These are phyloP conservation scores for Ceriops tagal DNA, from an alignment of 345 rosid species.

Conservation along the genomic window DNA sequence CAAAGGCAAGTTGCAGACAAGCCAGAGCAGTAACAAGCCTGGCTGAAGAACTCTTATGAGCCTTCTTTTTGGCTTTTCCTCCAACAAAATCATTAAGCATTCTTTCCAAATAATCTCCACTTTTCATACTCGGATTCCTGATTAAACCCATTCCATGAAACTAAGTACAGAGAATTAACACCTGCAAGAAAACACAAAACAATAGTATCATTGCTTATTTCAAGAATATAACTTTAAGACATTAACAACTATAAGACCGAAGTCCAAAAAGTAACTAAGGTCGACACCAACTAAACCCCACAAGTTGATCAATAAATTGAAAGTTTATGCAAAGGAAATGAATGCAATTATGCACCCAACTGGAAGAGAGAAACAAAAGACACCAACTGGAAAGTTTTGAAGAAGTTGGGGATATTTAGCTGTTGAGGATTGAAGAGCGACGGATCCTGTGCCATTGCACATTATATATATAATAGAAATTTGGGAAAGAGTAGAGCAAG, in stretches of 20 bases:
- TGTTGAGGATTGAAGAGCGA: conserved; percentile 22
- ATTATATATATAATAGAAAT: conserved; percentile 29
- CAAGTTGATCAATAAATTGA: background rate
- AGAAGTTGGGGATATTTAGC: conserved; percentile 7
- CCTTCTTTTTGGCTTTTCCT: conserved; percentile 42
- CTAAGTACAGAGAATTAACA: conserved; percentile 5
- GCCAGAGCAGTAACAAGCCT: conserved; percentile 70
- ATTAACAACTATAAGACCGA: background rate
- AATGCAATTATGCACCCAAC: background rate
- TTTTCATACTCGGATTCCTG: conserved; percentile 50
- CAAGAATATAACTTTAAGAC: background rate
- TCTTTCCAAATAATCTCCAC: conserved; percentile 72
- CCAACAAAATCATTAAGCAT: conserved; percentile 60
- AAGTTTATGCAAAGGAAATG: background rate
- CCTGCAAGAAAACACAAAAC: conserved; percentile 28
- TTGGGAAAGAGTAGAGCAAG: conserved; percentile 14
- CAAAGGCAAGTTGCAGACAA: conserved; percentile 77
- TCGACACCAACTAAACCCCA: conserved; percentile 20
- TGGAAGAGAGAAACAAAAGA: background rate
- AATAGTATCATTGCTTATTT: background rate
- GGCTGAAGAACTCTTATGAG: conserved; percentile 33
- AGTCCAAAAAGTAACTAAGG: background rate
- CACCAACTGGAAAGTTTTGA: background rate
- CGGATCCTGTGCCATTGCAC: conserved; percentile 28
- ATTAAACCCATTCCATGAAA: conserved; percentile 54